Base-by-base conservation (phyloP, 805 yeast species). In the Wickerhamomyces silvicola region DNA sequence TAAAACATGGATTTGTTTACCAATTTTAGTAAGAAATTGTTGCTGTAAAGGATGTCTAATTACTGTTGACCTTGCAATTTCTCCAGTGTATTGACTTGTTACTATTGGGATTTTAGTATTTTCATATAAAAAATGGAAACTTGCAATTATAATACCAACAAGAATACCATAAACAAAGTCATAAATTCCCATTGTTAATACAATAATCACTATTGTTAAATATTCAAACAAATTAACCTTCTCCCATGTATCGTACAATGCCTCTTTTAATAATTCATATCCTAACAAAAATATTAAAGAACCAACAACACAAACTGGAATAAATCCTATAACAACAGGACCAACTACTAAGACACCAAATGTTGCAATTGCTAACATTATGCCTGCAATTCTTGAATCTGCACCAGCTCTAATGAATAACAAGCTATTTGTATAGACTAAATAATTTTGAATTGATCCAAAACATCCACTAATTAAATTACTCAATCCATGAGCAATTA, bases 291-390 rank as follows among this genome's bases (percentile, higher is more conserved):
- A 92, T 42, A 92, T 92, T 37, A 92, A 70, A 0, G 96, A 75
- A 0, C 97, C 97, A 17, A 92, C 98, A 24, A 92, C 97, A 61
- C 95, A 83, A 11, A 92, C 85, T 0, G 98, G 98, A 30, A 92
- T 92, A 51, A 65, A 85, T 0, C 96, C 95, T 50, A 92, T 85
- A n/a, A 90, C 78, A 2, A 72, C 82, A 0, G 97, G 97, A 0
- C 98, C 98, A 7, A 78, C 73, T 18, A 82, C 49, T 94, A 92
- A 82, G 8, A 92, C 78, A 2, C 69, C 70, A 14, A 72, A 72
- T 0, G 98, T 92, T 2, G 88, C 90, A 4, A 72, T 44, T 0
- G 96, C 95, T 32, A 92, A 66, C 68, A 92, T 62, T n/a, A 87
- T 69, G 6, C 98, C 98, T 8, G 97, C 90, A 13, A 84, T 51